Percentiles rank a stretch among this genome's conserved stretches.
Conservation (phyloP, 192 early-diverging fungal genomes). For the Hyaloraphidium curvatum region DNA sequence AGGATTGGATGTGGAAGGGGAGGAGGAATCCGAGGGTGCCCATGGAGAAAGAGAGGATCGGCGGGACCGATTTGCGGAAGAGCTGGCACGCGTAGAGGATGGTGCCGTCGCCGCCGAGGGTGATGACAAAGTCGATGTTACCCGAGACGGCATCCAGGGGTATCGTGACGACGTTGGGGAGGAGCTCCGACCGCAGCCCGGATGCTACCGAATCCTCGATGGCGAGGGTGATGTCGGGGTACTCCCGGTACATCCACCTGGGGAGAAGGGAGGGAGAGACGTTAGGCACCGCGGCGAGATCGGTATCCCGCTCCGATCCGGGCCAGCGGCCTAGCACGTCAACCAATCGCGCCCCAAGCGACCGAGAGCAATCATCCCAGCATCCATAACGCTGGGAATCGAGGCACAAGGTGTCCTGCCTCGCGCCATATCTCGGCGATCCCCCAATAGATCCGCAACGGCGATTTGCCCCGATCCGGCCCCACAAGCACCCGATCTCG, state of each 20-base stretch:
- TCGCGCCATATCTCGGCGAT: not conserved
- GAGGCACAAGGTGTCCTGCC: not conserved
- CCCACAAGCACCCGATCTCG: too few species aligned
- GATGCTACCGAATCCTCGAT: not conserved
- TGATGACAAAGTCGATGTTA: constrained; percentile 66
- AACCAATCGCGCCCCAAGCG: too few species aligned
- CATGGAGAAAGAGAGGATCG: constrained; percentile 83
- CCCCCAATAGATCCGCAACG: not conserved
- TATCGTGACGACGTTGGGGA: not conserved
- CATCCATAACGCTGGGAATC: not conserved
- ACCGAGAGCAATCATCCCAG: too few species aligned
- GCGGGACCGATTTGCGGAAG: constrained; percentile 55
- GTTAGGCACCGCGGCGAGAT: too few species aligned
- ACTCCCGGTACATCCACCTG: constrained; percentile 41
- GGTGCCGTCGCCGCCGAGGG: constrained; percentile 85
- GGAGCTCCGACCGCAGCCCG: not conserved
- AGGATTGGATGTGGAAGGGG: constrained; percentile 40
- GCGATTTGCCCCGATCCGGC: too few species aligned
- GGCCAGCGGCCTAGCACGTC: too few species aligned
- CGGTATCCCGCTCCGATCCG: too few species aligned
- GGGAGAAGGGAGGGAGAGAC: not conserved
- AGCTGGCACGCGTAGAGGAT: constrained; percentile 70
- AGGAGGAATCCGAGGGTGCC: constrained; percentile 82
- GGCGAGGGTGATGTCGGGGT: constrained; percentile 25
- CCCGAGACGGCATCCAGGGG: constrained; percentile 28